These are phyloP conservation scores for Aspergillus eucalypticola DNA, from an alignment of 2,329 filamentous ascomycete genomes.

Conservation along the genomic window DNA sequence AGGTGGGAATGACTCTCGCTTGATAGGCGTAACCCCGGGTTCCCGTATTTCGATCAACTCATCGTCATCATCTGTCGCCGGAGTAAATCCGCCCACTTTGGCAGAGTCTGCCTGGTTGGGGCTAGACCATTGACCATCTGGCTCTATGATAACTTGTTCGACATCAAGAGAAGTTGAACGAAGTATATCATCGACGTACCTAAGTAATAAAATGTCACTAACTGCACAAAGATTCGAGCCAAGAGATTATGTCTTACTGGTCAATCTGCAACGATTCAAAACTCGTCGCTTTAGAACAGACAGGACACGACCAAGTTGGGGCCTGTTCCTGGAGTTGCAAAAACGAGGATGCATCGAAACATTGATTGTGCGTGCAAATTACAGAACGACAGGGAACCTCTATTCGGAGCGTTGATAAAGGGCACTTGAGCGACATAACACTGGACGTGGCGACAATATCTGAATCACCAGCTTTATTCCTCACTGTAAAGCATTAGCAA, in stretches of 20 bases:
- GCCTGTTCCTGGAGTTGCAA: conserved; percentile 93
- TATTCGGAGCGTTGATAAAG: conserved; percentile 82
- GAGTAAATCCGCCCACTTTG: conserved; percentile 39
- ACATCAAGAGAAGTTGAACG: conserved; percentile 67
- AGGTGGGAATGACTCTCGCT: conserved; percentile 34
- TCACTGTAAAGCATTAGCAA: conserved; percentile 58
- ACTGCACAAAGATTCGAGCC: not conserved
- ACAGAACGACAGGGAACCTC: conserved; percentile 75
- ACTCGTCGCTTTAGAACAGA: conserved; percentile 80
- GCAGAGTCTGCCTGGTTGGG: conserved; percentile 46
- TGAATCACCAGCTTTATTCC: conserved; percentile 75
- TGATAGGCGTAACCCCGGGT: conserved; percentile 36
- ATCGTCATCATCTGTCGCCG: conserved; percentile 48
- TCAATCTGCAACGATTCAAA: conserved; percentile 86
- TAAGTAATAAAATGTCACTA: conserved; percentile 34
- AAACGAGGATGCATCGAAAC: conserved; percentile 91
- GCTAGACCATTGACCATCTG: conserved; percentile 74
- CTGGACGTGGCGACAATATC: conserved; percentile 89
- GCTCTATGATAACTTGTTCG: conserved; percentile 88
- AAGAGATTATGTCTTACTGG: conserved; percentile 59
- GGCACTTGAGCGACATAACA: conserved; percentile 88
- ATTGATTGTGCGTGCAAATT: conserved; percentile 84
- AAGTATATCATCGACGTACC: conserved; percentile 86
- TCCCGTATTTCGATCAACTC: conserved; percentile 55
- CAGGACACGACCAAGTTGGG: conserved; percentile 93